Conservation (phyloP, 768 basidiomycete species). For the Termitomyces sp. region DNA sequence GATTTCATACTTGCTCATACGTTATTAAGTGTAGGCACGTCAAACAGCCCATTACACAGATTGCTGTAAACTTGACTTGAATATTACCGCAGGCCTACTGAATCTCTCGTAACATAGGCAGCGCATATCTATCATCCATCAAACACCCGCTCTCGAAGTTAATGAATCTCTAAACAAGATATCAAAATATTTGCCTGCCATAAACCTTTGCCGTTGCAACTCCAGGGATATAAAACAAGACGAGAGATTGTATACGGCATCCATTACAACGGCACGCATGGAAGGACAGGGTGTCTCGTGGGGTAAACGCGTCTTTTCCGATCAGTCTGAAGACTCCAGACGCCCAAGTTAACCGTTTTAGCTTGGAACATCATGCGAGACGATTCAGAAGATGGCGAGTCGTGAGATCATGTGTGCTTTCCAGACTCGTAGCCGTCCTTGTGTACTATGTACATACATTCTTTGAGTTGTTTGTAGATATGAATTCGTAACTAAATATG, state of each 20-base stretch:
- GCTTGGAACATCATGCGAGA: conserved; percentile 3
- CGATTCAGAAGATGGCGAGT: not conserved
- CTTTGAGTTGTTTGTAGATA: not conserved
- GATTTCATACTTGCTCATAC: not conserved
- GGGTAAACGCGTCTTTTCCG: conserved; percentile 1
- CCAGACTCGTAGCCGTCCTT: not conserved
- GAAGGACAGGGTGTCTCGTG: not conserved
- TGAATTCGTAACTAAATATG: not conserved
- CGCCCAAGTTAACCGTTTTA: conserved; percentile 12
- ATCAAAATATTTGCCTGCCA: not conserved
- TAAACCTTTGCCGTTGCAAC: not conserved
- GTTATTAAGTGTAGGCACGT: not conserved
- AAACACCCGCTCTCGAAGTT: not conserved
- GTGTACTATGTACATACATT: not conserved
- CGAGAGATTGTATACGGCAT: not conserved
- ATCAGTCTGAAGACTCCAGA: not conserved
- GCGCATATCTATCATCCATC: not conserved
- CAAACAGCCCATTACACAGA: not conserved
- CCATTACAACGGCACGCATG: not conserved
- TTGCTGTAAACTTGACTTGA: not conserved
- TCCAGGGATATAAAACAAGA: not conserved
- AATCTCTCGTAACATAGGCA: not conserved
- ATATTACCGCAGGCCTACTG: not conserved
- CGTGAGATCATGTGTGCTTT: not conserved
- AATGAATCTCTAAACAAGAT: not conserved